Evolutionary conservation across 2,329 filamentous ascomycete genomes (phyloP), one percentile per base, ranked within the genome.

Genomic region (Atkinsonella texensis): DNA sequence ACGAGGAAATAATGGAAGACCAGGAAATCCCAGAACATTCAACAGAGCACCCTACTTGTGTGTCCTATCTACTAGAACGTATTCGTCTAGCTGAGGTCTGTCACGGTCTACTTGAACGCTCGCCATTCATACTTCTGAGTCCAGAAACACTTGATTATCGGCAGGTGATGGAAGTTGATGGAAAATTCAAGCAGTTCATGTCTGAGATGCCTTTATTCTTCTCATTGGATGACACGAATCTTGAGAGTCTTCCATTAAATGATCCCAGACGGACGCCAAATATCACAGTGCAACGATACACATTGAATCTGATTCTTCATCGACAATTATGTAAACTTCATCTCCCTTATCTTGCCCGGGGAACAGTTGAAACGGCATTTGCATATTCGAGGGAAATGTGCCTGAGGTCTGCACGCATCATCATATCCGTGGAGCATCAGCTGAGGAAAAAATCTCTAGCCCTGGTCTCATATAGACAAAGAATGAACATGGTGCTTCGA

Each of bases 21-120:
- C 52, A 58, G 13, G 60, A 65, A 8, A 53, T 60, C 2, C 32
- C 68, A 7, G 61, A 60, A 2, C 60, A 62, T 15, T 65, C 69
- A 0, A 49, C 60, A 1, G 57, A 60, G 11, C 56, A 65, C n/a
- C 55, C 62, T 0, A 72, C 70, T 0, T 59, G 58, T 18, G 60
- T 69, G 50, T 68, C 68, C 1, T 69, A 66, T 48, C 65, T 69
- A 31, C 56, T 72, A 11, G 64, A 69, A 42, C 65, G 69, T 15
- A 60, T 67, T 48, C 65, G 63, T 4, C 59, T 73, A 0, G 63
- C 65, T 8, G 68, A 72, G 40, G 55, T 70, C 18, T 62, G 61
- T 50, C 69, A 67, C 9, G 55, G 58, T 4, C 62, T 69, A 11
- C 58, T 64, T 11, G 70, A 72, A 43, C 57, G 60, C 13, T 59